Evolutionary conservation across 257 asterid genomes (phyloP).

Genomic region (Thymus quinquecostatus): DNA sequence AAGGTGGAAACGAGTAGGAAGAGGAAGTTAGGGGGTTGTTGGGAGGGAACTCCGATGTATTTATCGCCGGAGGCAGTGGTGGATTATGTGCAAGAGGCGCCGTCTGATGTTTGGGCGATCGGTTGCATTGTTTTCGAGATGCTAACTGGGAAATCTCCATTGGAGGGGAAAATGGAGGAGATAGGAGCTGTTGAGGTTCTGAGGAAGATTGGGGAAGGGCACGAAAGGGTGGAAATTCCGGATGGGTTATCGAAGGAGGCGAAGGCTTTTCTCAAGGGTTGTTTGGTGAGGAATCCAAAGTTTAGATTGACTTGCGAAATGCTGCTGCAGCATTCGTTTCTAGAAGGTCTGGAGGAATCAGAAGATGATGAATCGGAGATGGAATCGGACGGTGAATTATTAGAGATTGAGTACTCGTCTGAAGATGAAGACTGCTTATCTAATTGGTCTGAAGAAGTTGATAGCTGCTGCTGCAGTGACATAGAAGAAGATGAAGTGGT

Average conservation of each 20-base stretch:
- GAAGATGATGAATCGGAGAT: too few relatives aligned
- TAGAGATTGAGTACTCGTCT: too few relatives aligned
- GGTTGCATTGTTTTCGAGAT: conserved; percentile 29
- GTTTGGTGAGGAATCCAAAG: conserved; percentile 65
- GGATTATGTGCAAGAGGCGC: conserved; percentile 55
- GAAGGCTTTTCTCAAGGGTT: conserved; percentile 59
- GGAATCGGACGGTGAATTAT: too few relatives aligned
- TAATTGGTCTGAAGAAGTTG: too few relatives aligned
- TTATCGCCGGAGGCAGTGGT: too few relatives aligned
- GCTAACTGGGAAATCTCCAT: conserved; percentile 25
- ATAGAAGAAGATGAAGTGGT: too few relatives aligned
- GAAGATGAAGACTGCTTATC: too few relatives aligned
- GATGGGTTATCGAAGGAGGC: conserved; percentile 54
- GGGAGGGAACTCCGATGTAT: too few relatives aligned
- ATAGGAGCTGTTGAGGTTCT: not conserved
- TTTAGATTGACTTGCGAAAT: conserved; percentile 61
- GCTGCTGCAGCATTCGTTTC: conserved; percentile 44
- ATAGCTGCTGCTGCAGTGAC: too few relatives aligned
- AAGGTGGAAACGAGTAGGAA: conserved; percentile 63
- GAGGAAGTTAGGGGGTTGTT: too few relatives aligned
- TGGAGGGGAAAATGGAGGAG: not conserved
- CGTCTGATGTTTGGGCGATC: conserved; percentile 24
- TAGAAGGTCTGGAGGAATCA: too few relatives aligned
- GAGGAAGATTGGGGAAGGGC: not conserved
- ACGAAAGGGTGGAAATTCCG: conserved; percentile 49